Base-by-base conservation (phyloP, 2,329 filamentous ascomycete genomes). In the Fusarium continuum region DNA sequence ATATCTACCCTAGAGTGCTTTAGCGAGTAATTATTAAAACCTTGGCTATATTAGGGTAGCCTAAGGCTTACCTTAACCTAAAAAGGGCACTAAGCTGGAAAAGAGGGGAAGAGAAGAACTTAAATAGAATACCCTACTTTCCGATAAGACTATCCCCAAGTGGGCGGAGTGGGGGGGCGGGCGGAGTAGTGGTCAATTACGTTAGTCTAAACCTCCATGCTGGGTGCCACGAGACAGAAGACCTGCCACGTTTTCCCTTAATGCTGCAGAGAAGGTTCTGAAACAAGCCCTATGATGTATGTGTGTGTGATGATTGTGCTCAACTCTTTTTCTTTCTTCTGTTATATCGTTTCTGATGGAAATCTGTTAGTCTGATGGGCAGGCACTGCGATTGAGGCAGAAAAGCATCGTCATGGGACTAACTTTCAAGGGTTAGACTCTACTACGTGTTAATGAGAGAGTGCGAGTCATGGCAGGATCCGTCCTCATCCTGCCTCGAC, bases 401-500 rank as follows among this genome's bases (percentile, higher is more conserved):
- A 17, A n/a, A 19, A 25, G 5, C 9, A 9, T 49, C 10, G 31
- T 35, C 9, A 14, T 5, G 2, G 11, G 20, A 25, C 36, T 32
- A 31, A 10, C 36, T 44, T 7, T 16, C 17, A 3, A 17, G 23
- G 44, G 44, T 28, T 47, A 40, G 23, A 40, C 17, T 40, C 2
- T 5, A 36, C 39, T n/a, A n/a, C n/a, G n/a, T n/a, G n/a, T 6
- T 29, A 14, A 29, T 19, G 35, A 7, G 3, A 13, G 11, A 0
- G 8, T 10, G 28, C 36, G 46, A 49, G 46, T 49, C 46, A 49
- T 49, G 46, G 9, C 28, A 3, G 16, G 36, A 32, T 23, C 46
- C 46, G 44, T 32, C 17, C 13, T n/a, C 23, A 47, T 44, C n/a
- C 11, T 19, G 26, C 13, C 14, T 22, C 35, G 19, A 49, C 16